Evolutionary conservation across 305 asterid genomes (phyloP), one percentile per base, ranked within the genome.

Genomic region (Fraxinus paxiana): DNA sequence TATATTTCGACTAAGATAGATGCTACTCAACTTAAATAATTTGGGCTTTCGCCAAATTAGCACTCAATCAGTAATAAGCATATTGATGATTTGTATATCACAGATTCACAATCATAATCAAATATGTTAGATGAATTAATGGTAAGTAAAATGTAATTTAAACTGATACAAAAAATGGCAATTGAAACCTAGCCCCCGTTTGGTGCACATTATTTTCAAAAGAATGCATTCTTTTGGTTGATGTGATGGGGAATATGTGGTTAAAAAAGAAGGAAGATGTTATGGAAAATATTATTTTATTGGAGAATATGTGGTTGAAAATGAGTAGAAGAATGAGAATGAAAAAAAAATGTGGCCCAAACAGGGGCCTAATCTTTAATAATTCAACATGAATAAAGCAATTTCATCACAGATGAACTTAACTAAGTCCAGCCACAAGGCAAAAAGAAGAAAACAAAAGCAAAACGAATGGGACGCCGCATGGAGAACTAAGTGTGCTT

Each of bases 91-190:
- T 67, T 26, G 34, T 63, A 26, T 63, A 12, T 26, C 7, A 65
- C 33, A 30, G 33, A 30, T 30, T 30, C 33, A 30, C 34, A 26
- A 10, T 65, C 17, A 65, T 26, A 65, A 3, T 63, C 35, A 63
- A 63, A 63, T 65, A 65, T 13, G 34, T 65, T 3, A 10, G 73
- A 65, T 65, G 34, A 65, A 26, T 26, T 26, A 65, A 24, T 12
- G 17, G 73, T 5, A 26, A 65, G 73, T 65, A 3, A 65, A 65
- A 65, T 26, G 17, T 33, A 34, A 34, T 34, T 34, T 34, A 34
- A 63, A 76, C 79, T 33, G 13, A 76, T 22, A 61, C 3, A 20
- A 78, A 67, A 83, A 72, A 76, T 74, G 17, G 76, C 35, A 77
- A 67, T 48, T 15, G 54, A 80, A n/a, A n/a, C n/a, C n/a, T n/a